phyloP scores from a whole-genome alignment of 768 basidiomycete genomes.

The Mycena pura region DNA sequence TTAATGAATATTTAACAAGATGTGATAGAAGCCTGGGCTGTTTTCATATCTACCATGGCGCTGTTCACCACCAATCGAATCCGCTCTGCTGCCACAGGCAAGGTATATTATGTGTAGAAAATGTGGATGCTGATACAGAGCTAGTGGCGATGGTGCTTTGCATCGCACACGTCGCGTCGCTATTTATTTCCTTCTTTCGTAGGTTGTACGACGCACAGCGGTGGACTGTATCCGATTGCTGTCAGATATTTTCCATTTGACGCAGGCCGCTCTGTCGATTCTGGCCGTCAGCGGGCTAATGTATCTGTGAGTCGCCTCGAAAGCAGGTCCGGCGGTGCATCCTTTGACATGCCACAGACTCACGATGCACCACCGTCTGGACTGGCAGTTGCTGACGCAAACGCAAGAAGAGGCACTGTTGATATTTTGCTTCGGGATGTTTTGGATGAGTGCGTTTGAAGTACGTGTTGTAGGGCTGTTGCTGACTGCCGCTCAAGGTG shows the following conservation, averaged over 20 bases:
- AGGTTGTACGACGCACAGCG: conserved; percentile 26
- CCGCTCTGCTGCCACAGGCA: conserved; percentile 52
- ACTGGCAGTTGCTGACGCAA: conserved; percentile 67
- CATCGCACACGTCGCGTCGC: conserved; percentile 59
- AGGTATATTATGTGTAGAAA: conserved; percentile 12
- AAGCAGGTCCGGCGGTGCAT: neutral
- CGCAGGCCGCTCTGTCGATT: conserved; percentile 77
- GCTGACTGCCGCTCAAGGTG: conserved; percentile 34
- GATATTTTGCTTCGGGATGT: conserved; percentile 73
- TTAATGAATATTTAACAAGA: conserved; percentile 13
- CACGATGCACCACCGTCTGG: conserved; percentile 67
- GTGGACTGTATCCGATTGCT: neutral
- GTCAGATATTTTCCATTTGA: conserved; percentile 67
- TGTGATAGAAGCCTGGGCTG: neutral
- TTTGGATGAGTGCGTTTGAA: conserved; percentile 75
- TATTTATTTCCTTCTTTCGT: conserved; percentile 55
- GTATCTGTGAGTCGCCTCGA: conserved; percentile 57
- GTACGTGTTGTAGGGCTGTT: conserved; percentile 1
- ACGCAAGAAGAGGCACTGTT: conserved; percentile 77
- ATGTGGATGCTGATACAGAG: neutral
- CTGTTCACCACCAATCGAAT: conserved; percentile 58
- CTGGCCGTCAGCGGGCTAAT: conserved; percentile 71
- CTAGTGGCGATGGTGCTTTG: conserved; percentile 55
- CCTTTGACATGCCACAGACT: conserved; percentile 52
- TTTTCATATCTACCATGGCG: conserved; percentile 42